Conservation (phyloP, 2,329 filamentous ascomycete species). For the Penicillium sp. region DNA sequence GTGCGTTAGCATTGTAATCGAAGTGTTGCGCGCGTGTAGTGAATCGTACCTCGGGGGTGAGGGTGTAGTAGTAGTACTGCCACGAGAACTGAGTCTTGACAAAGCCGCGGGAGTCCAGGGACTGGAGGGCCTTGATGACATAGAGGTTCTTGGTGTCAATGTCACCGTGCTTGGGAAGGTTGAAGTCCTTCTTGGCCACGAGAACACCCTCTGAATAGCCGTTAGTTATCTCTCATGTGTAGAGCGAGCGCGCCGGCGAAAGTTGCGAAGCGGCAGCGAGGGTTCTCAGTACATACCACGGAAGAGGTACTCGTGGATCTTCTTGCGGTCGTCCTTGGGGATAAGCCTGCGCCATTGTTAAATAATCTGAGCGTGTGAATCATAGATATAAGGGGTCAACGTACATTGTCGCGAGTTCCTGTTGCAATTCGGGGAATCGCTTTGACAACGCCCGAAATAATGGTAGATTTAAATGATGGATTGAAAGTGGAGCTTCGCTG, state of each 20-base stretch:
- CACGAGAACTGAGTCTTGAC: slow-evolving; percentile 99
- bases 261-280: slow-evolving; percentile 14
- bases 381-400: slow-evolving; percentile 14
- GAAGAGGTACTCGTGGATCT: slow-evolving; percentile 99
- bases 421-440: slow-evolving; percentile 56
- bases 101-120: slow-evolving; percentile 94
- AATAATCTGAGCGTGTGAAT: slow-evolving; percentile 3
- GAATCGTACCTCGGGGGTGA: slow-evolving; percentile 73
- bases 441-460: slow-evolving; percentile 47
- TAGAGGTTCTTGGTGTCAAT: slow-evolving; percentile 99
- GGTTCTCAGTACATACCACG: slow-evolving; percentile 60
- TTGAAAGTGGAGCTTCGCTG: slow-evolving; percentile 34
- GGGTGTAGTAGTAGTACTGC: slow-evolving; percentile 99
- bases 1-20: not conserved
- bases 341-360: slow-evolving; percentile 71
- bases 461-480: slow-evolving; percentile 40
- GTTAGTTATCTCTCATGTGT: slow-evolving; percentile 13
- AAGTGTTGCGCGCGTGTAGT: not conserved
- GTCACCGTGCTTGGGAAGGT: slow-evolving; percentile 94
- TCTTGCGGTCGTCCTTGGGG: slow-evolving; percentile 99
- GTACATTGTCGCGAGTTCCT: slow-evolving; percentile 58
- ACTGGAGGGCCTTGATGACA: slow-evolving; percentile 99
- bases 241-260: slow-evolving; percentile 3
- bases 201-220: slow-evolving; percentile 67
- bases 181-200: slow-evolving; percentile 99